These are phyloP conservation scores for Verticillium albo-atrum DNA, from an alignment of 2,329 filamentous ascomycete species.

Conservation along the genomic window DNA sequence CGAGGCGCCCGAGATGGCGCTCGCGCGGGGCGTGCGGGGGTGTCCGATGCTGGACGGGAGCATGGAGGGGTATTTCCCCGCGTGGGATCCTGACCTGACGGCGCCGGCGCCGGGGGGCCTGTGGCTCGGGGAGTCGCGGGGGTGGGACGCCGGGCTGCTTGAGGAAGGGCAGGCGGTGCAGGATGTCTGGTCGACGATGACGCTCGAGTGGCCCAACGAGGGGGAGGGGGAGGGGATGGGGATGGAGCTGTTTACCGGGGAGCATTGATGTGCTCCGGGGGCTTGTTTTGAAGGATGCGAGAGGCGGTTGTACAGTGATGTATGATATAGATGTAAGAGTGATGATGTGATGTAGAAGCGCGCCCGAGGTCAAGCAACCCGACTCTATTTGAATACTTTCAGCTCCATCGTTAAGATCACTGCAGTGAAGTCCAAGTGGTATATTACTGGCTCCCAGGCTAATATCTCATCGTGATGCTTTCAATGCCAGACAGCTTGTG, in stretches of 20 bases:
- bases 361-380: too few species aligned
- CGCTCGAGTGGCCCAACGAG: constrained; percentile 34
- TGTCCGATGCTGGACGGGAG: constrained; percentile 51
- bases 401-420: too few species aligned
- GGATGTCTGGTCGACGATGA: constrained; percentile 46
- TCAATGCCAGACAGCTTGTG: too few species aligned
- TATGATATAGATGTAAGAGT: too few species aligned
- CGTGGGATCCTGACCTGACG: constrained; percentile 36
- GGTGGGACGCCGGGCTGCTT: constrained; percentile 3
- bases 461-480: too few species aligned
- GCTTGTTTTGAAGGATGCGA: too few species aligned
- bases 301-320: too few species aligned
- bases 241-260: neutral
- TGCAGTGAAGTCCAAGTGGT: too few species aligned
- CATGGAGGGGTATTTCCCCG: constrained; percentile 38
- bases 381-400: too few species aligned
- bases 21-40: constrained; percentile 15
- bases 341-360: too few species aligned
- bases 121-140: constrained; percentile 1
- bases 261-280: neutral
- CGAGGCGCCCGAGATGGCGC: constrained; percentile 15
- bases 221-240: constrained; percentile 3
- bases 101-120: constrained; percentile 7
- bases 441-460: too few species aligned
- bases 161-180: constrained; percentile 25